These are phyloP conservation scores for Aethionema arabicum DNA, from an alignment of 345 rosid species.

Conservation along the genomic window DNA sequence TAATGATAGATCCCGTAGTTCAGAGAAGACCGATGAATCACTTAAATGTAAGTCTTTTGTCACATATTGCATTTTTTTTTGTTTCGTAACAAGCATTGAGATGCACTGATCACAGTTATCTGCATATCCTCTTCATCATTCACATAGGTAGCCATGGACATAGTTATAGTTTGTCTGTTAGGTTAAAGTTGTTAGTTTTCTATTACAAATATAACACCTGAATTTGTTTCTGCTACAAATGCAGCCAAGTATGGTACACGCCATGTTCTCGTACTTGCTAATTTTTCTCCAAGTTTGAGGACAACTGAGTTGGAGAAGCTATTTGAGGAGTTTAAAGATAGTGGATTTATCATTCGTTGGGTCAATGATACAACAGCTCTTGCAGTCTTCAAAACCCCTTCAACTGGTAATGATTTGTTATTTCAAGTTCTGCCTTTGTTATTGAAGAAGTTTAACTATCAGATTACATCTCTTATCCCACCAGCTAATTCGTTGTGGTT, in stretches of 20 bases:
- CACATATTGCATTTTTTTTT: neutral
- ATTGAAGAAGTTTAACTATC: conserved; percentile 2
- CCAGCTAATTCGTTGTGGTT: conserved; percentile 19
- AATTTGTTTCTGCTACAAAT: conserved; percentile 18
- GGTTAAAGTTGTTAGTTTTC: neutral
- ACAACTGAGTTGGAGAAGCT: conserved; percentile 80
- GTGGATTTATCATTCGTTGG: conserved; percentile 77
- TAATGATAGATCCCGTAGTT: conserved; percentile 34
- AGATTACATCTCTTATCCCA: neutral
- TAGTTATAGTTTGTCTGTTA: neutral
- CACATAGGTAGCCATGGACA: too few species aligned
- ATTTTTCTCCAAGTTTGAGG: conserved; percentile 70
- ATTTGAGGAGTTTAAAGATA: conserved; percentile 56
- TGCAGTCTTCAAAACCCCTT: conserved; percentile 79
- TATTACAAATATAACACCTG: neutral
- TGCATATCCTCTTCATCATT: too few species aligned
- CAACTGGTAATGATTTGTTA: conserved; percentile 49
- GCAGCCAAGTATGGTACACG: conserved; percentile 79
- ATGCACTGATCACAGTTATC: too few species aligned
- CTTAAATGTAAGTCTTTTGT: conserved; percentile 46
- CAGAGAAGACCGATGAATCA: conserved; percentile 43
- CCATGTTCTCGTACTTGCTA: conserved; percentile 82
- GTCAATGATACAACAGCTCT: conserved; percentile 84
- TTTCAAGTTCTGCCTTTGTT: conserved; percentile 4
- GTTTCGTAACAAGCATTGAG: conserved; percentile 1